phyloP scores from a whole-genome alignment of 129 eudicot genomes.

The Artemisia argyi region DNA sequence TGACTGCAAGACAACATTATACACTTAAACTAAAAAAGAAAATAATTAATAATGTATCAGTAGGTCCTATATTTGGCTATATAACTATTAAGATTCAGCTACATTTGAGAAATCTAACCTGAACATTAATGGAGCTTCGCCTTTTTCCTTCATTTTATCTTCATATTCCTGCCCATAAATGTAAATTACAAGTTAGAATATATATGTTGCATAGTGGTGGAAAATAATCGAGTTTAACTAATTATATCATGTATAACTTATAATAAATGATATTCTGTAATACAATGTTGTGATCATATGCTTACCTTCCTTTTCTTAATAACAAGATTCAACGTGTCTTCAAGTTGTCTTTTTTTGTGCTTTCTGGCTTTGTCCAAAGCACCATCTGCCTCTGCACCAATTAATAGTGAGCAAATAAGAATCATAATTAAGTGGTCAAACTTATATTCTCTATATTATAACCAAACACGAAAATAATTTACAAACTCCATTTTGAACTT shows the following conservation, averaged over 20 bases:
- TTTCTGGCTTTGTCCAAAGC: conserved; percentile 97
- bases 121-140: conserved; percentile 97
- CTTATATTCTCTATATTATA: not conserved
- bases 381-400: conserved; percentile 95
- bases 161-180: conserved; percentile 72
- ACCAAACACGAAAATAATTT: not conserved
- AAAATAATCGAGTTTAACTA: too few species aligned
- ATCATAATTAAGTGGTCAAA: conserved; percentile 22
- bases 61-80: not conserved
- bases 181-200: not conserved
- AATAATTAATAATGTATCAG: not conserved
- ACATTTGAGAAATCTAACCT: conserved; percentile 46
- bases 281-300: conserved; percentile 9
- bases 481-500: not conserved
- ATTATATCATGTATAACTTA: too few species aligned
- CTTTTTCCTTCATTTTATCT: conserved; percentile 92
- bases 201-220: too few species aligned
- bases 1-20: conserved; percentile 61
- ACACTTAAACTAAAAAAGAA: conserved; percentile 11
- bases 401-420: conserved; percentile 19
- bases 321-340: conserved; percentile 87
- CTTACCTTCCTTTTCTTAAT: conserved; percentile 91
- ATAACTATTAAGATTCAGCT: conserved; percentile 12
- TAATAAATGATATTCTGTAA: too few species aligned
- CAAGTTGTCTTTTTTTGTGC: conserved; percentile 97